phyloP scores from a whole-genome alignment of 2,329 filamentous ascomycete genomes.

The Capronia americana region DNA sequence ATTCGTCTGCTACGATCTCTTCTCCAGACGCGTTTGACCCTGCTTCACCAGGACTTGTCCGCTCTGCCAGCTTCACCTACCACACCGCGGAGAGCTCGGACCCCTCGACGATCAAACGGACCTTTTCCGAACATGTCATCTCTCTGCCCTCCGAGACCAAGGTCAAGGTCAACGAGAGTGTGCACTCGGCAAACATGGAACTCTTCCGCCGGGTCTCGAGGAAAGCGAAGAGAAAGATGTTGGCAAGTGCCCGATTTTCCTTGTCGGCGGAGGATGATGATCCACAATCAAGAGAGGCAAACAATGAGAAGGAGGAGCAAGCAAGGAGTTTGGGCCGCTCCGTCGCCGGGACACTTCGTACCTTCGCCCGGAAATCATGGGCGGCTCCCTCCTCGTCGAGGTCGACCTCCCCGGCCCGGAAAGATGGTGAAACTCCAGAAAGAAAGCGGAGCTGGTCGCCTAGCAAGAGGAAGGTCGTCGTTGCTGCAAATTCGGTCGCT shows the following conservation, averaged over 20 bases:
- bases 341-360: slow-evolving; percentile 58
- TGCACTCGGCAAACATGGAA: slow-evolving; percentile 35
- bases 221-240: slow-evolving; percentile 43
- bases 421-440: slow-evolving; percentile 43
- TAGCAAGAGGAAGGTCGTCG: slow-evolving; percentile 25
- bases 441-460: slow-evolving; percentile 36
- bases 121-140: slow-evolving; percentile 57
- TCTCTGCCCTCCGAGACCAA: slow-evolving; percentile 46
- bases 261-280: slow-evolving; percentile 48
- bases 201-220: slow-evolving; percentile 38
- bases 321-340: slow-evolving; percentile 51
- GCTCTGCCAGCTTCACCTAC: slow-evolving; percentile 65
- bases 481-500: slow-evolving; percentile 21
- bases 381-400: slow-evolving; percentile 53
- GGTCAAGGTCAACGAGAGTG: slow-evolving; percentile 30
- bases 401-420: slow-evolving; percentile 53
- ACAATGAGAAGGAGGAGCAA: slow-evolving; percentile 43
- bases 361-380: slow-evolving; percentile 60
- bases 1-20: slow-evolving; percentile 24
- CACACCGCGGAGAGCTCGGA: slow-evolving; percentile 51
- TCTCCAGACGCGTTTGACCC: slow-evolving; percentile 15
- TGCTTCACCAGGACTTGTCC: slow-evolving; percentile 48
- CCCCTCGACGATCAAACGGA: slow-evolving; percentile 53
- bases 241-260: slow-evolving; percentile 45
- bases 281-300: slow-evolving; percentile 34